Base-by-base conservation (phyloP, 192 early-diverging fungal species). In the Thoreauomyces humboldtii region DNA sequence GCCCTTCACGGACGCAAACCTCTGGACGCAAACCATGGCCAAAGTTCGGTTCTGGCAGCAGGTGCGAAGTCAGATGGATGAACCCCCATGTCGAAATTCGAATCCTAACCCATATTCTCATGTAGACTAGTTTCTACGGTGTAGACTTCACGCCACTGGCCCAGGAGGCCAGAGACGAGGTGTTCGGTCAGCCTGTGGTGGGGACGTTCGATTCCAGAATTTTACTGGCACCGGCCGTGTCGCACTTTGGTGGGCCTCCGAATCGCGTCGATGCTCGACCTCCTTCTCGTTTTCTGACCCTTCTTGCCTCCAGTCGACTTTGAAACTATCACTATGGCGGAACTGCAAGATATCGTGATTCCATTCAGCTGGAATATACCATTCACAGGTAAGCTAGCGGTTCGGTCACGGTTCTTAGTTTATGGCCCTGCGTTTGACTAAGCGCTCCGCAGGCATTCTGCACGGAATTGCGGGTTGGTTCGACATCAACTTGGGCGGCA, bases 391-490 rank as follows among this genome's bases (percentile, higher is more conserved):
- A 43, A 37, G 25, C 59, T 14, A 61, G 31, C 36, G 12, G 36
- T 21, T 35, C 28, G n/a, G 15, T n/a, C 50, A 1, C n/a, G n/a
- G n/a, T n/a, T n/a, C n/a, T 21, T 27, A 21, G 15, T 14, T 21
- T 15, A 15, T 52, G 50, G 25, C 14, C 50, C 19, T 19, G 31
- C 21, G 55, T 3, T 68, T n/a, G n/a, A n/a, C n/a, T n/a, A n/a
- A n/a, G 0, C 17, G 1, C 17, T 17, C 17, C 27, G 17, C 42
- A 69, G 75, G 73, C 1, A 56, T 96, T 36, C 84, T 95, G 76
- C 94, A 95, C 57, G 96, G 96, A 15, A 84, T 99, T 22, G 94
- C 89, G 35, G 92, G 93, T 35, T 99, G 96, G 96, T 99, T 99
- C 65, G 94, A 99, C 74, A 81, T 99, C 47, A 71, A 79, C 73